These are phyloP conservation scores for Paraphoma sp. DNA, from an alignment of 2,329 filamentous ascomycete genomes.

Conservation along the genomic window DNA sequence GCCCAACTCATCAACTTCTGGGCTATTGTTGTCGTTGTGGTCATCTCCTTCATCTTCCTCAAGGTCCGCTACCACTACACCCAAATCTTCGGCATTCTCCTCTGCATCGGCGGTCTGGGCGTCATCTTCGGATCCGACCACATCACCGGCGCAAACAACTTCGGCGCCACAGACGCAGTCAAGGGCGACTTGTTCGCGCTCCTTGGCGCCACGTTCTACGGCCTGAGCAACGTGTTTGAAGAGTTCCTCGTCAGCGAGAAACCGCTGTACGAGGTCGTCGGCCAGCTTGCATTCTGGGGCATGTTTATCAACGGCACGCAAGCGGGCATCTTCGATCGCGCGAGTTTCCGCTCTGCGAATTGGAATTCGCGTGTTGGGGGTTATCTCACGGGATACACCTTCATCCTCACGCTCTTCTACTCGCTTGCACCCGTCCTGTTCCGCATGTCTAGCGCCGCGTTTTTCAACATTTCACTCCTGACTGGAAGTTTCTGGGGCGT, in stretches of 20 bases:
- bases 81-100: constrained; percentile 84
- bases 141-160: constrained; percentile 76
- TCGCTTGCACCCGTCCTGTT: constrained; percentile 84
- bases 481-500: constrained; percentile 98
- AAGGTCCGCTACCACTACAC: constrained; percentile 87
- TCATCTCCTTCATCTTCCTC: constrained; percentile 82
- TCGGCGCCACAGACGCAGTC: constrained; percentile 71
- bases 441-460: constrained; percentile 87
- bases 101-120: constrained; percentile 91
- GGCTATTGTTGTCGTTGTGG: constrained; percentile 92
- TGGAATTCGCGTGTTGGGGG: constrained; percentile 67
- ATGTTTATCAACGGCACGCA: constrained; percentile 91
- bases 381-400: constrained; percentile 88
- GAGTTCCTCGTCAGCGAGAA: constrained; percentile 90
- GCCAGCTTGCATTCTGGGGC: constrained; percentile 87
- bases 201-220: constrained; percentile 88
- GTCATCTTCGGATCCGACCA: constrained; percentile 87
- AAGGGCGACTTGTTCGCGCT: constrained; percentile 95
- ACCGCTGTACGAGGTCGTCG: constrained; percentile 91
- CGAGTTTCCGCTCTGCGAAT: constrained; percentile 62
- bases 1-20: constrained; percentile 98
- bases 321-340: constrained; percentile 88
- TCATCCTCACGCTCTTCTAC: constrained; percentile 86
- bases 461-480: constrained; percentile 94
- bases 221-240: constrained; percentile 87